phyloP scores from a whole-genome alignment of 1,284 basidiomycete genomes.

The Afroboletus lepidellus region DNA sequence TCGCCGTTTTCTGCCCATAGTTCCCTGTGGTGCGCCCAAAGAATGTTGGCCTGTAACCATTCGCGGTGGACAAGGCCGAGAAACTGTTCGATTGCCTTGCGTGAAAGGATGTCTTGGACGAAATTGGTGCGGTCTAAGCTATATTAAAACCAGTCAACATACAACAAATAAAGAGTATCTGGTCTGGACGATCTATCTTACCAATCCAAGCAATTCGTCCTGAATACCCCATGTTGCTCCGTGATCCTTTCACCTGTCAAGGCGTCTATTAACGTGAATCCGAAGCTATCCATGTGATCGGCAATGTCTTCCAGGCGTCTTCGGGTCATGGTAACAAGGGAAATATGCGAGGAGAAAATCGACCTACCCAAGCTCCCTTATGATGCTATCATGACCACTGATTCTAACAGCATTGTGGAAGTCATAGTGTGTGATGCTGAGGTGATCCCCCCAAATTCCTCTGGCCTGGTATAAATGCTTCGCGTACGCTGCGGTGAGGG shows the following conservation, averaged over 20 bases:
- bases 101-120: slow-evolving; percentile 89
- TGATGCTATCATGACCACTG: slow-evolving; percentile 88
- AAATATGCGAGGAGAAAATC: slow-evolving; percentile 7
- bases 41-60: slow-evolving; percentile 64
- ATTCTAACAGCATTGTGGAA: slow-evolving; percentile 84
- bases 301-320: slow-evolving; percentile 59
- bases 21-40: slow-evolving; percentile 89
- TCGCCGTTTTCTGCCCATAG: slow-evolving; percentile 98
- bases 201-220: slow-evolving; percentile 97
- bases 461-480: slow-evolving; percentile 69
- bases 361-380: slow-evolving; percentile 68
- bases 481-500: slow-evolving; percentile 80
- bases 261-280: slow-evolving; percentile 80
- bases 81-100: slow-evolving; percentile 74
- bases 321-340: slow-evolving; percentile 27
- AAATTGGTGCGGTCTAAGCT: slow-evolving; percentile 99
- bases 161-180: neutral
- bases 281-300: slow-evolving; percentile 76
- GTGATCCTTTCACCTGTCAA: slow-evolving; percentile 68
- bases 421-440: slow-evolving; percentile 87
- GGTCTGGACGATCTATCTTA: slow-evolving; percentile 41
- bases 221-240: slow-evolving; percentile 86
- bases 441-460: slow-evolving; percentile 53
- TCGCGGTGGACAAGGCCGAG: slow-evolving; percentile 67
- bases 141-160: slow-evolving; percentile 12